Base-by-base conservation (phyloP, 106 monocot genomes). In the Acorus calamus region DNA sequence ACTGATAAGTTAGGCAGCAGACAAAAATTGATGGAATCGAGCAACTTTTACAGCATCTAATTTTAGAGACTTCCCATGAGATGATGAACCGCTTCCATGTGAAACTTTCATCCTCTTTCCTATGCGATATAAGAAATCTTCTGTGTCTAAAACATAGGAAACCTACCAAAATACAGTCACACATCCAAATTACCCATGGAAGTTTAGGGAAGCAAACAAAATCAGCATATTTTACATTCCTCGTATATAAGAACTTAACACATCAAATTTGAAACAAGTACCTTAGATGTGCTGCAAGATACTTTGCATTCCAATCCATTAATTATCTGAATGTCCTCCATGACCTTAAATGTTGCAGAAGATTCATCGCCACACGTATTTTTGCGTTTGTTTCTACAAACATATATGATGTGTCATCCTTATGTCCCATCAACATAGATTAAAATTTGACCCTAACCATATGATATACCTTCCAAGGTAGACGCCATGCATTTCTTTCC, bases 241-340 rank as follows among this genome's bases (percentile, higher is more conserved):
- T 55, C 54, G 0, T 1, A 8, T 9, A 6, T 12, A 6, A 12
- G 4, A 55, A 9, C 54, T 28, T 28, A 28, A 28, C 28, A 28
- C 28, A 28, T 28, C 28, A 28, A 28, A 28, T 28, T 28, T 28
- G 54, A 51, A 61, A 2, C 4, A 45, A 11, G 28, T 77, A 98
- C 96, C 91, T 92, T 98, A 11, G 80, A 98, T 11, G 85, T 75
- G 62, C 14, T 79, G 80, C 91, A 82, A 41, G 87, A 80, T 63
- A 92, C 87, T 79, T 98, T 98, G 85, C 85, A 88, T 64, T 98
- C 92, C 56, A 98, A 68, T 14, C 91, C 96, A 77, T 98, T 98
- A 42, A 75, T 7, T 50, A 98, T 65, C 56, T 49, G 57, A 55
- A 85, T 49, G 14, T 74, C 81, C 54, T 92, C 85, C 71, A 86